phyloP scores from a whole-genome alignment of 805 yeast genomes.

The Ogataea methylovora region DNA sequence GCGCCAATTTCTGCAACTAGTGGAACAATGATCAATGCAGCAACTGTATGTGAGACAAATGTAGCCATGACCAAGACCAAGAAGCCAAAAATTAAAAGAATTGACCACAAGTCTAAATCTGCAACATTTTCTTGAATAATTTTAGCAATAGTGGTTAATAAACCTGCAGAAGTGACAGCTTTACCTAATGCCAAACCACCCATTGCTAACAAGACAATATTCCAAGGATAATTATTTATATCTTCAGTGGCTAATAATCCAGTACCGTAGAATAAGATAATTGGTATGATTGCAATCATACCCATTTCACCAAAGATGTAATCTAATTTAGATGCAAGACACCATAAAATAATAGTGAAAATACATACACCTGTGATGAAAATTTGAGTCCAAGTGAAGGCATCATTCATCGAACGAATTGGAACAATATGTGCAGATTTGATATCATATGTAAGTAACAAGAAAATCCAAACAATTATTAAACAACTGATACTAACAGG shows the following conservation, averaged over 20 bases:
- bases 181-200: conserved; percentile 96
- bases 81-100: conserved; percentile 72
- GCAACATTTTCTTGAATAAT: conserved; percentile 59
- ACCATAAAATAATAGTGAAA: conserved; percentile 80
- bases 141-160: conserved; percentile 69
- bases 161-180: conserved; percentile 88
- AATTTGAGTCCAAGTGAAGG: conserved; percentile 66
- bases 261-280: conserved; percentile 87
- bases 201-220: conserved; percentile 92
- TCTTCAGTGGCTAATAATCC: conserved; percentile 84
- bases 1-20: conserved; percentile 86
- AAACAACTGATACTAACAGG: conserved; percentile 69
- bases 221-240: conserved; percentile 95
- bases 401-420: conserved; percentile 56
- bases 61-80: conserved; percentile 83
- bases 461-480: conserved; percentile 63
- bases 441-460: conserved; percentile 55
- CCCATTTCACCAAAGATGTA: conserved; percentile 91
- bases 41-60: conserved; percentile 94
- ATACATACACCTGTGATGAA: conserved; percentile 63
- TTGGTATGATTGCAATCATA: conserved; percentile 84
- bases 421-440: conserved; percentile 41
- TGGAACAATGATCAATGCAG: conserved; percentile 89
- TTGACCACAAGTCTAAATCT: conserved; percentile 62
- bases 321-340: conserved; percentile 70